Conservation (phyloP, 306 rosid genomes). For the Cucumis cinereus region DNA sequence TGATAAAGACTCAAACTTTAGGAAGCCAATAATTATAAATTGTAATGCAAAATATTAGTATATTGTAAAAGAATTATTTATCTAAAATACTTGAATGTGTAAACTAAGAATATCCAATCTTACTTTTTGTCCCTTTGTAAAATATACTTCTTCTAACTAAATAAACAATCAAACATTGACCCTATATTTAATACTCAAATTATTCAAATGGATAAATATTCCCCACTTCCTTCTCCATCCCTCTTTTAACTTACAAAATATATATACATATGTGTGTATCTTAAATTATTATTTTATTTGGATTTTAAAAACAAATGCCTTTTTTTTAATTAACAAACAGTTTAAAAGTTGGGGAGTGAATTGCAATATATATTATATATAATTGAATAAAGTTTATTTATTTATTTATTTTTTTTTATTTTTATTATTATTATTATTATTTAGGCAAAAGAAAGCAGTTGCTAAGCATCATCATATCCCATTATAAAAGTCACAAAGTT, state of each 20-base stretch:
- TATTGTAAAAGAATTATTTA: too few relatives aligned
- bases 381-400: too few relatives aligned
- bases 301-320: background rate
- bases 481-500: constrained; percentile 6
- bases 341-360: background rate
- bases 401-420: too few relatives aligned
- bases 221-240: background rate
- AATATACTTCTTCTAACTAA: background rate
- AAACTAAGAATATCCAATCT: background rate
- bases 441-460: background rate
- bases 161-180: background rate
- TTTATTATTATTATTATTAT: too few relatives aligned
- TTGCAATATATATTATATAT: background rate
- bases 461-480: background rate
- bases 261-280: too few relatives aligned
- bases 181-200: background rate
- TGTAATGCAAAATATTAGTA: too few relatives aligned
- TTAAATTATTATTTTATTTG: background rate
- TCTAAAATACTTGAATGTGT: background rate
- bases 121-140: background rate
- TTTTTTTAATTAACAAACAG: background rate
- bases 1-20: too few relatives aligned
- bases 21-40: too few relatives aligned
- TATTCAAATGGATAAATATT: background rate
- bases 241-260: background rate